phyloP scores from a whole-genome alignment of 345 rosid genomes.

The Camelina hispida region DNA sequence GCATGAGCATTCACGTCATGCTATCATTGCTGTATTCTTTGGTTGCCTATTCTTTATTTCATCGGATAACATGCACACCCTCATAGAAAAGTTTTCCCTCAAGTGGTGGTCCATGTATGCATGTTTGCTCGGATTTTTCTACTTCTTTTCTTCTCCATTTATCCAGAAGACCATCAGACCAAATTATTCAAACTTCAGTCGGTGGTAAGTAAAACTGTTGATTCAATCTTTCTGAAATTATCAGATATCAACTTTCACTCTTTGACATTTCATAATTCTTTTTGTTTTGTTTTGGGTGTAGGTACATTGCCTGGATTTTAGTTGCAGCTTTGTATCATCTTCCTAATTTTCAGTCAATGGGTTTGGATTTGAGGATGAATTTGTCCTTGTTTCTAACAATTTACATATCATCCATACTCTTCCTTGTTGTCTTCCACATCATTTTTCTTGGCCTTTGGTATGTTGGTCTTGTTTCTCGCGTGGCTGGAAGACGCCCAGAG shows the following conservation, averaged over 20 bases:
- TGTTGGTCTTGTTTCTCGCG: constrained; percentile 90
- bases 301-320: constrained; percentile 99
- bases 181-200: constrained; percentile 92
- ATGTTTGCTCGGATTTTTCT: constrained; percentile 96
- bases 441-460: constrained; percentile 91
- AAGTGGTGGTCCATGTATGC: constrained; percentile 99
- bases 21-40: constrained; percentile 85
- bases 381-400: constrained; percentile 92
- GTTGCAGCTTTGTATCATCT: constrained; percentile 98
- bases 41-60: constrained; percentile 98
- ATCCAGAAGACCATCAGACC: constrained; percentile 95
- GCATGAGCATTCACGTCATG: constrained; percentile 98
- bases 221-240: constrained; percentile 6
- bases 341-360: constrained; percentile 99
- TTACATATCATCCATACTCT: constrained; percentile 78
- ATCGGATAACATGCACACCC: constrained; percentile 95
- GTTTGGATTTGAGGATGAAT: constrained; percentile 99
- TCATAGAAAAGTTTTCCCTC: constrained; percentile 82
- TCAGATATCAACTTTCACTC: neutral
- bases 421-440: constrained; percentile 93
- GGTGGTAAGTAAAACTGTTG: constrained; percentile 67
- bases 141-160: constrained; percentile 98
- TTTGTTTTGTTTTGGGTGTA: constrained; percentile 38
- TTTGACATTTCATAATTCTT: neutral
- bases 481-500: constrained; percentile 95